These are phyloP conservation scores for Microstroma glucosiphilum DNA, from an alignment of 1,284 basidiomycete species.

Conservation along the genomic window DNA sequence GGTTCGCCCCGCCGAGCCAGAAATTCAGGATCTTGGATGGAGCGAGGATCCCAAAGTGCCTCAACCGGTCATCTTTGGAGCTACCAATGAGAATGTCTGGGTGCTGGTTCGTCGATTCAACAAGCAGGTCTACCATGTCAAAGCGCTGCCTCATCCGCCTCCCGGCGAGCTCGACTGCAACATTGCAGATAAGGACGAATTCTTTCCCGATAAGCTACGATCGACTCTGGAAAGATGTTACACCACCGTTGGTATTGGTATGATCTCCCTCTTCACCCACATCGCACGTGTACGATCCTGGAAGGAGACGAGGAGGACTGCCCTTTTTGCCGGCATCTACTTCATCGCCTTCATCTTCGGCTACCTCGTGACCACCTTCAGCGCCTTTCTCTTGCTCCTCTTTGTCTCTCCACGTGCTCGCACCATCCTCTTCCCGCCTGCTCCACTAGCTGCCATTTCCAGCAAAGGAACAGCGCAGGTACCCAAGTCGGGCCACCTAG, in stretches of 20 bases:
- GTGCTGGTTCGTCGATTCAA: slow-evolving; percentile 54
- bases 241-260: slow-evolving; percentile 55
- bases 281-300: slow-evolving; percentile 56
- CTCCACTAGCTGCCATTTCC: slow-evolving; percentile 52
- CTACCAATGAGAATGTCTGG: slow-evolving; percentile 54
- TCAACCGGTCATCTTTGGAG: slow-evolving; percentile 44
- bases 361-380: slow-evolving; percentile 19
- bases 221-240: slow-evolving; percentile 58
- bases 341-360: slow-evolving; percentile 13
- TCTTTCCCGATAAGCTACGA: slow-evolving; percentile 56
- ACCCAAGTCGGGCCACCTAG: slow-evolving; percentile 43
- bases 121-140: slow-evolving; percentile 54
- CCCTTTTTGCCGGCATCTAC: slow-evolving; percentile 49
- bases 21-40: slow-evolving; percentile 38
- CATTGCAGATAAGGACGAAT: slow-evolving; percentile 54
- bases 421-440: slow-evolving; percentile 57
- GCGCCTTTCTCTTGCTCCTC: slow-evolving; percentile 30
- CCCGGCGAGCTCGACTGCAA: slow-evolving; percentile 54
- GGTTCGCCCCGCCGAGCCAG: slow-evolving; percentile 31
- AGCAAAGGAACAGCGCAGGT: slow-evolving; percentile 42
- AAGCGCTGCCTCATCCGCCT: slow-evolving; percentile 37
- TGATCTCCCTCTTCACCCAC: slow-evolving; percentile 55
- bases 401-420: slow-evolving; percentile 55
- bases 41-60: slow-evolving; percentile 32
- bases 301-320: slow-evolving; percentile 56